These are phyloP conservation scores for Fusarium drepaniforme DNA, from an alignment of 2,329 filamentous ascomycete genomes.

Conservation along the genomic window DNA sequence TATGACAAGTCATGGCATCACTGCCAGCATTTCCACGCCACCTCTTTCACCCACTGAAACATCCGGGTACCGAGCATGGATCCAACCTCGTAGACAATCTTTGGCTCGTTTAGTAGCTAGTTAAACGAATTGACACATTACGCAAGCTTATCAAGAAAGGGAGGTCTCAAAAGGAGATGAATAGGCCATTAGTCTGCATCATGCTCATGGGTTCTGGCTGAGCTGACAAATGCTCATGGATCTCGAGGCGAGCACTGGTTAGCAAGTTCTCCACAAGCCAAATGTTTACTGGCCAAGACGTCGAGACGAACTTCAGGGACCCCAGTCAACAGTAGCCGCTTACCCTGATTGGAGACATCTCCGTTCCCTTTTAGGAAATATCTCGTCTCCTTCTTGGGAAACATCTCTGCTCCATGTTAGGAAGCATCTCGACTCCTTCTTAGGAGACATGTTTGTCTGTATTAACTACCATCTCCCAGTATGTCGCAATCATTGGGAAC, in stretches of 20 bases:
- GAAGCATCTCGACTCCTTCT: background rate
- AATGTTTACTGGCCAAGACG: background rate
- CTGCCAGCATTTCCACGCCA: background rate
- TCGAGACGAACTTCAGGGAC: background rate
- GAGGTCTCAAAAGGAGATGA: background rate
- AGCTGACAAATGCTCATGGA: background rate
- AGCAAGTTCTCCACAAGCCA: background rate
- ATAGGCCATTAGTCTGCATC: rapidly evolving
- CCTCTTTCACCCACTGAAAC: background rate
- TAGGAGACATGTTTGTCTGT: background rate
- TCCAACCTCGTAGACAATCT: background rate
- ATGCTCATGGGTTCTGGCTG: background rate
- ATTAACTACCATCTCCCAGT: too few relatives aligned
- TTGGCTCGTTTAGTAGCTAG: background rate
- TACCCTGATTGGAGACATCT: constrained; percentile 7
- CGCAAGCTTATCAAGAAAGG: background rate
- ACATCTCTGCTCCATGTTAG: background rate
- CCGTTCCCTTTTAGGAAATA: constrained; percentile 5
- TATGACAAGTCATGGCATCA: background rate
- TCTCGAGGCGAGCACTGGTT: background rate
- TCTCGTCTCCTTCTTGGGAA: background rate
- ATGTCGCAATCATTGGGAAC: background rate
- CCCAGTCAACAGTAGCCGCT: background rate
- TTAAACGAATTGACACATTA: background rate
- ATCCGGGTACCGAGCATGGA: background rate